phyloP scores from a whole-genome alignment of 306 rosid species.

The Corylus heterophylla region DNA sequence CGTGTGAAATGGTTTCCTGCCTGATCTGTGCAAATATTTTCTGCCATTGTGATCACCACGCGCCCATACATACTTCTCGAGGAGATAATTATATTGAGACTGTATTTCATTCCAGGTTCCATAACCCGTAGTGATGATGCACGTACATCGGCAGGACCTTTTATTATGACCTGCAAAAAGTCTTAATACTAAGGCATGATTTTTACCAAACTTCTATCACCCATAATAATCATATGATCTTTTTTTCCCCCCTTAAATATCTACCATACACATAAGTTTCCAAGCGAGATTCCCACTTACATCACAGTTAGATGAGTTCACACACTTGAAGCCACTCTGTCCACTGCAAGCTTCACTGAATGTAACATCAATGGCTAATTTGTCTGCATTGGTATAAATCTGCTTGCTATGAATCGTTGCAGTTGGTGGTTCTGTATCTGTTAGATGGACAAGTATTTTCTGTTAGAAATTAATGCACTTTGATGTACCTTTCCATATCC shows the following conservation, averaged over 20 bases:
- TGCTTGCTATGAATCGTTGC: conserved; percentile 48
- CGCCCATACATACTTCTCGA: conserved; percentile 37
- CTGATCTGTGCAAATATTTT: conserved; percentile 49
- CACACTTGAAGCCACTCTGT: conserved; percentile 53
- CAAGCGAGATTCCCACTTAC: conserved; percentile 43
- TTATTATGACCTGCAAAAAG: conserved; percentile 39
- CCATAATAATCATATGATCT: conserved; percentile 4
- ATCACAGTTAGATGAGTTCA: conserved; percentile 60
- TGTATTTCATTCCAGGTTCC: conserved; percentile 39
- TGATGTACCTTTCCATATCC: no score
- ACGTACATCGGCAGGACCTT: conserved; percentile 46
- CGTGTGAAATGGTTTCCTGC: conserved; percentile 59
- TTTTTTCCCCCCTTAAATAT: neutral
- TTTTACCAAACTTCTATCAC: neutral
- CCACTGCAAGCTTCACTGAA: conserved; percentile 64
- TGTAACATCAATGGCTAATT: conserved; percentile 41
- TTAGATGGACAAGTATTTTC: neutral
- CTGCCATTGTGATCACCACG: conserved; percentile 40
- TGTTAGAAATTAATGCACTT: no score
- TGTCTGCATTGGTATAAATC: conserved; percentile 46
- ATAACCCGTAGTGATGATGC: conserved; percentile 49
- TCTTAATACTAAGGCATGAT: neutral
- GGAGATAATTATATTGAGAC: conserved; percentile 46
- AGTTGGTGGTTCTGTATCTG: conserved; percentile 65
- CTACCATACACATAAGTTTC: neutral